Conservation (phyloP, 768 basidiomycete species). For the Mycena metata region DNA sequence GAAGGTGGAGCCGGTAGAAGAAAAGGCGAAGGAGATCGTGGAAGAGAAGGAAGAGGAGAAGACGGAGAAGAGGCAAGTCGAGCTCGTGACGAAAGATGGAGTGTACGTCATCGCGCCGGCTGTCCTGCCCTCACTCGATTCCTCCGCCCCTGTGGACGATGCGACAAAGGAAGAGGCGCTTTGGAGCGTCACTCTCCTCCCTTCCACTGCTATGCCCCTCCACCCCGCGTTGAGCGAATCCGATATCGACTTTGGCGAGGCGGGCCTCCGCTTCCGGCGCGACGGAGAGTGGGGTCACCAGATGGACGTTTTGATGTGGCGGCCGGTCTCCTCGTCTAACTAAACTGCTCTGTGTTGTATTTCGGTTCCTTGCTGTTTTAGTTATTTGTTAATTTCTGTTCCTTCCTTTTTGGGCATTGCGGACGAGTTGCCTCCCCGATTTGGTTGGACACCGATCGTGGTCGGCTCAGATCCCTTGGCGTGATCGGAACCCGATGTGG, state of each 20-base stretch:
- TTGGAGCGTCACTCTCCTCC: slow-evolving; percentile 23
- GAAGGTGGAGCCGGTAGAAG: not conserved
- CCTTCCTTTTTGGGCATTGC: not conserved
- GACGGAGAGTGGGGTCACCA: not conserved
- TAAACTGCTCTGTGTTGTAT: not conserved
- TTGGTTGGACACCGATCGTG: too few relatives aligned
- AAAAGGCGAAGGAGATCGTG: not conserved
- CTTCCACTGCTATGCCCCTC: slow-evolving; percentile 5
- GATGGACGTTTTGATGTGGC: not conserved
- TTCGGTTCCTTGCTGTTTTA: not conserved
- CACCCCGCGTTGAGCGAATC: slow-evolving; percentile 16
- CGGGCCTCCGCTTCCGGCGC: slow-evolving; percentile 31
- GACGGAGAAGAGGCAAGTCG: slow-evolving; percentile 16
- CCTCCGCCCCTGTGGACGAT: not conserved
- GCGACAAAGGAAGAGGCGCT: not conserved
- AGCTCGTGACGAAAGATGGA: slow-evolving; percentile 19
- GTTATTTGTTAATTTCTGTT: not conserved
- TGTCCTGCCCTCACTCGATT: not conserved
- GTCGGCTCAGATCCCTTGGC: too few relatives aligned
- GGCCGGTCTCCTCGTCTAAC: not conserved
- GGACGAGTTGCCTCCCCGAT: too few relatives aligned
- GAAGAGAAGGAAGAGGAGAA: not conserved
- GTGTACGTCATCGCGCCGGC: slow-evolving; percentile 10
- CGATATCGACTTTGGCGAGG: slow-evolving; percentile 25
- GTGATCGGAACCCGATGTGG: too few relatives aligned